These are phyloP conservation scores for Larix kaempferi DNA, from an alignment of 75 land plant genomes.

Conservation along the genomic window DNA sequence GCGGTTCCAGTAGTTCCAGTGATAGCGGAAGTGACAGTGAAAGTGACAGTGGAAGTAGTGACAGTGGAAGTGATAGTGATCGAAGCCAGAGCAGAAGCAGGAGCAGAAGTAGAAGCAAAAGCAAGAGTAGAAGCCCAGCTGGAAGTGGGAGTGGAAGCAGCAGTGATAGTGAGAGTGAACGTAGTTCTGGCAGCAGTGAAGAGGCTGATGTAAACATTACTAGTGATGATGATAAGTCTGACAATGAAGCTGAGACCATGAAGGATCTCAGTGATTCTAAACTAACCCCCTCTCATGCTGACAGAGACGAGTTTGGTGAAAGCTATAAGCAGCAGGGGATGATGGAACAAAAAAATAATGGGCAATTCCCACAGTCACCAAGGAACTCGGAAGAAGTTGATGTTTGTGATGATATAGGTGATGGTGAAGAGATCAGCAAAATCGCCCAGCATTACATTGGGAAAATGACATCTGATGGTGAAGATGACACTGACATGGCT, in stretches of 20 bases:
- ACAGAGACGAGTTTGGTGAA: conserved; percentile 13
- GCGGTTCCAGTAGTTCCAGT: conserved; percentile 60
- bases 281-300: conserved; percentile 15
- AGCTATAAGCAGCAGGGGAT: conserved; percentile 6
- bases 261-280: conserved; percentile 26
- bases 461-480: conserved; percentile 19
- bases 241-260: conserved; percentile 34
- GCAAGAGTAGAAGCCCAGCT: conserved; percentile 42
- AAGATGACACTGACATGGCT: conserved; percentile 28
- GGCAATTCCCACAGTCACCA: neutral
- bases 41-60: conserved; percentile 53
- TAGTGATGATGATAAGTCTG: conserved; percentile 65
- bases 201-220: conserved; percentile 93
- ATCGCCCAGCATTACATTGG: conserved; percentile 24
- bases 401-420: conserved; percentile 7
- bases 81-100: neutral
- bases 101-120: conserved; percentile 34
- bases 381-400: conserved; percentile 12
- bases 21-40: conserved; percentile 87
- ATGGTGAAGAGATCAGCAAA: conserved; percentile 3
- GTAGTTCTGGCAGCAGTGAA: conserved; percentile 61
- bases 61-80: conserved; percentile 47
- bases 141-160: conserved; percentile 69
- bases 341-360: conserved; percentile 19
- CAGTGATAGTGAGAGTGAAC: conserved; percentile 79